These are phyloP conservation scores for Phytophthora sp. DNA, from an alignment of 352 stramenopile genomes.

Conservation along the genomic window DNA sequence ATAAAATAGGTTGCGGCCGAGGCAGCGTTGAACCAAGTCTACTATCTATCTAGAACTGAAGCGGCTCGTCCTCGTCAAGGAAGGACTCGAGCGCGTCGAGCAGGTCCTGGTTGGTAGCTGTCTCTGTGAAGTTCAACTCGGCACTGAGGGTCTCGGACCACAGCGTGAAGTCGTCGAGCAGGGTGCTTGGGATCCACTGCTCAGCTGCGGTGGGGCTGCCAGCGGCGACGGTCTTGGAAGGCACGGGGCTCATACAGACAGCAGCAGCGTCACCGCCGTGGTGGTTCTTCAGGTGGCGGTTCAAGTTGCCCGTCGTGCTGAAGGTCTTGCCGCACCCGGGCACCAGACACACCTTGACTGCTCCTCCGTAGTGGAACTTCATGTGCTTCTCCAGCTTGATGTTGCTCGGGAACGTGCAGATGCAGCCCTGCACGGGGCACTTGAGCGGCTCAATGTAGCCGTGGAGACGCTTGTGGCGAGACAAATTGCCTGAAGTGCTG, in stretches of 20 bases:
- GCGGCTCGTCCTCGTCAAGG: conserved; percentile 38
- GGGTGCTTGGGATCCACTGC: conserved; percentile 14
- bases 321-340: conserved; percentile 50
- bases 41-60: conserved; percentile 15
- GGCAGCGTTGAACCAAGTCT: conserved; percentile 6
- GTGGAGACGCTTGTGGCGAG: conserved; percentile 48
- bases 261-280: conserved; percentile 8
- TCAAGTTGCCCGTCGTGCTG: conserved; percentile 50
- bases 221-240: conserved; percentile 6
- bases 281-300: conserved; percentile 49
- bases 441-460: conserved; percentile 38
- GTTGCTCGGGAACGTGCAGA: conserved; percentile 33
- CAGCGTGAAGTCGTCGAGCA: conserved; percentile 17
- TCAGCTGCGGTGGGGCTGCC: conserved; percentile 32
- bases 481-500: conserved; percentile 51
- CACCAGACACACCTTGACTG: conserved; percentile 38
- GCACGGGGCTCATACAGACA: conserved; percentile 13
- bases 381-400: conserved; percentile 41
- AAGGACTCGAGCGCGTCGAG: conserved; percentile 46
- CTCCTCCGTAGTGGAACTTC: conserved; percentile 29
- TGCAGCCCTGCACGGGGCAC: conserved; percentile 30
- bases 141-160: conserved; percentile 24
- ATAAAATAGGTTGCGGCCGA: conserved; percentile 33
- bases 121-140: conserved; percentile 16
- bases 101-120: conserved; percentile 34